These are phyloP conservation scores for Cenococcum geophilum DNA, from an alignment of 495 filamentous ascomycete genomes.

Conservation along the genomic window DNA sequence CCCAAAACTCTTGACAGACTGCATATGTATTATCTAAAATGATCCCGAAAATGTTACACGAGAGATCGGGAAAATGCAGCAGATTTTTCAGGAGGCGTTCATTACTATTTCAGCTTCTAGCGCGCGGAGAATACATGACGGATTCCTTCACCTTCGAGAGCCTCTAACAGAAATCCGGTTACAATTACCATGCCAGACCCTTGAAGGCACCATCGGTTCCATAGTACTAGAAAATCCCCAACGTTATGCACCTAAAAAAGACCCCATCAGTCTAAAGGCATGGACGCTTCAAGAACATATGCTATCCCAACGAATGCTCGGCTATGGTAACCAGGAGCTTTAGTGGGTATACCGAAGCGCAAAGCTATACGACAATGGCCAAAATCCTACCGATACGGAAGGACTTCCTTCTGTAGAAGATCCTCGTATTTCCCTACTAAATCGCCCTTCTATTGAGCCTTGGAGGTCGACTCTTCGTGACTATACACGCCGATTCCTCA, in stretches of 20 bases:
- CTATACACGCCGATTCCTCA: slow-evolving; percentile 22
- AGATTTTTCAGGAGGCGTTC: slow-evolving; percentile 7
- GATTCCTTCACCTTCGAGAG: slow-evolving; percentile 5
- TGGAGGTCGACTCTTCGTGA: slow-evolving; percentile 13
- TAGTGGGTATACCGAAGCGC: slow-evolving; percentile 12
- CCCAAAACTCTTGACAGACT: slow-evolving; percentile 8
- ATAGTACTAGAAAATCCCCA: slow-evolving; percentile 8
- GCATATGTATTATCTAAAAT: slow-evolving; percentile 8
- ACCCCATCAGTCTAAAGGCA: slow-evolving; percentile 24
- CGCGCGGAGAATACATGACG: slow-evolving; percentile 10
- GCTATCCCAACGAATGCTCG: slow-evolving; percentile 27
- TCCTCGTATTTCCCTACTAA: not conserved
- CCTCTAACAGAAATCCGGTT: not conserved
- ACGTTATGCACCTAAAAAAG: slow-evolving; percentile 8
- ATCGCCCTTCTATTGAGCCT: not conserved
- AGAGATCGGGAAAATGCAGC: slow-evolving; percentile 4
- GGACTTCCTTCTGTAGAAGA: not conserved
- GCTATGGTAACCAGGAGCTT: slow-evolving; percentile 13
- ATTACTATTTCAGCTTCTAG: slow-evolving; percentile 16
- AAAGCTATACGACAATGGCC: not conserved
- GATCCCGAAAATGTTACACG: not conserved
- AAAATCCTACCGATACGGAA: not conserved
- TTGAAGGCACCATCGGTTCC: not conserved
- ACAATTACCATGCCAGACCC: not conserved
- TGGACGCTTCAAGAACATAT: slow-evolving; percentile 34